Base-by-base conservation (phyloP, 495 filamentous ascomycete genomes). In the Podospora didyma region DNA sequence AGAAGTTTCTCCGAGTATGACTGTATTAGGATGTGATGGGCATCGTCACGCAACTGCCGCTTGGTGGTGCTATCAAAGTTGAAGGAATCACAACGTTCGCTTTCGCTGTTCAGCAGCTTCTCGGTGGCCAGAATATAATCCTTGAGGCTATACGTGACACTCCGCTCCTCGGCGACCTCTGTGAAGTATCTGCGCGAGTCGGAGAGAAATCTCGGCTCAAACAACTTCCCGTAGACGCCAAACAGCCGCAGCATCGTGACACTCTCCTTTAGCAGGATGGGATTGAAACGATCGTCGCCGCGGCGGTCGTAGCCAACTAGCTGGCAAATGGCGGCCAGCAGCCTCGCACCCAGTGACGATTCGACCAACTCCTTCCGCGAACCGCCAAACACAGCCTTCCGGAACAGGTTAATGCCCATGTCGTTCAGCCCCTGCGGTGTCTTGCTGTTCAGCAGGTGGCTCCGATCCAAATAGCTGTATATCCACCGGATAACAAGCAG, bases 391-490 rank as follows among this genome's bases (percentile, higher is more conserved):
- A 61, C 82, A 72, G 77, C 85, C 79, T 67, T 81, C 72, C 66
- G 79, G 74, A 75, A 95, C 76, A 62, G 79, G 61, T 60, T 61
- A 49, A 82, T 80, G 19, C 74, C 74, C 68, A 82, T 74, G 60
- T 84, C 84, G 59, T 84, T 78, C 14, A 89, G 71, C 48, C 73
- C 69, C 56, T 73, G 76, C 34, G 59, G 51, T 7, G 66, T 65
- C 60, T 78, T 84, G 37, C 81, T 82, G 31, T 34, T 39, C 22
- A 96, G 75, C 20, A 98, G 81, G 67, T 89, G 96, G 4, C 90
- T 89, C 56, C 94, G 84, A 64, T 98, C 93, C 53, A 98, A 78
- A 60, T 92, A 97, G 65, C 88, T 92, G 75, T 96, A 97, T 28
- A 96, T 86, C 57, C 85, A 90, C 53, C 90, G 81, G 50, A 98